Percentiles rank a stretch among this genome's conserved stretches.
These are phyloP conservation scores for Penicillium sp. DNA, from an alignment of 2,329 filamentous ascomycete species.

Conservation along the genomic window DNA sequence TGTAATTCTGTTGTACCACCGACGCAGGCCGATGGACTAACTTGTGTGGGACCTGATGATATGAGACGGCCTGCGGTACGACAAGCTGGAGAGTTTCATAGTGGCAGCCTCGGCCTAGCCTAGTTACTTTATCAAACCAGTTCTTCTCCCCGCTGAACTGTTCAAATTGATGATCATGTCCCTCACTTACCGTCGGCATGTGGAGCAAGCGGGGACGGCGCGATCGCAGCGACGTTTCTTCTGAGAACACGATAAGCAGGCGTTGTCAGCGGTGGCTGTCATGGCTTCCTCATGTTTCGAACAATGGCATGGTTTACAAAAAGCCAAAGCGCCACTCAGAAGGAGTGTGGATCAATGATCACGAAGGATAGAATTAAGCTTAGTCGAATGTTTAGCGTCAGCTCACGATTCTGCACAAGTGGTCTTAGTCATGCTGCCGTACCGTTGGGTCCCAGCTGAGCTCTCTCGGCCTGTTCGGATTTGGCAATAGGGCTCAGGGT, in stretches of 20 bases:
- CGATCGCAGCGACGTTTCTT: slow-evolving; percentile 17
- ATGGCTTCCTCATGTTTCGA: slow-evolving; percentile 4
- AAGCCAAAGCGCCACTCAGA: slow-evolving; percentile 1
- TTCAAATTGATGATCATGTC: not conserved
- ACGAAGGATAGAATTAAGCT: not conserved
- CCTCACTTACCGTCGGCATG: slow-evolving; percentile 6
- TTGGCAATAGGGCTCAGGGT: not conserved
- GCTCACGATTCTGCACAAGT: not conserved
- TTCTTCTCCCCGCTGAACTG: not conserved
- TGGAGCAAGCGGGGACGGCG: slow-evolving; percentile 10
- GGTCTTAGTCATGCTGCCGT: not conserved
- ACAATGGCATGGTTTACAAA: not conserved
- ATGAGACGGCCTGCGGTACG: not conserved
- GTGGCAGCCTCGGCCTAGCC: not conserved
- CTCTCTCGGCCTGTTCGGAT: no score
- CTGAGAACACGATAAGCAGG: slow-evolving; percentile 14
- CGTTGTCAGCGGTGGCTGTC: slow-evolving; percentile 6
- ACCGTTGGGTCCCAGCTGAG: not conserved
- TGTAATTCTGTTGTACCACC: not conserved
- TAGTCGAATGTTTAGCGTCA: not conserved
- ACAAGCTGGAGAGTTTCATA: not conserved
- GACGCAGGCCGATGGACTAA: not conserved
- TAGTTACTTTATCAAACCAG: not conserved
- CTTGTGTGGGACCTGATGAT: not conserved
- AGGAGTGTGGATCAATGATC: not conserved